Conservation (phyloP, 2,329 filamentous ascomycete species). For the Neonectria hederae region DNA sequence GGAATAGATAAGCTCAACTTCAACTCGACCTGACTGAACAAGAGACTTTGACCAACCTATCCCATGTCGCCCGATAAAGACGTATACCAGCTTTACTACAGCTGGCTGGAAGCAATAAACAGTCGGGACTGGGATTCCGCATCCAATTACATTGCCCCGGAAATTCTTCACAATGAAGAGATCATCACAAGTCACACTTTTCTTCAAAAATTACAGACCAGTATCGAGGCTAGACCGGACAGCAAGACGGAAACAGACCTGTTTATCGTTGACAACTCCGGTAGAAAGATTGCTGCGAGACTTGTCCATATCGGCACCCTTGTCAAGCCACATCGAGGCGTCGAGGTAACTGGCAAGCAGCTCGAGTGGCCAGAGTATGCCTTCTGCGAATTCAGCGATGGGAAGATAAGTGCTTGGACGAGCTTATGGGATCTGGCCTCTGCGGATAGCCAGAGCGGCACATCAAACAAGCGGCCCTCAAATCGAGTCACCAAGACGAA, state of each 20-base stretch:
- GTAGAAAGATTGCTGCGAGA: neutral
- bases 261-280: neutral
- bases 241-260: neutral
- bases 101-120: neutral
- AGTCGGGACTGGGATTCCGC: neutral
- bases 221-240: neutral
- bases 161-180: neutral
- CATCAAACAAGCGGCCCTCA: neutral
- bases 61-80: neutral
- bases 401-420: neutral
- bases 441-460: too few relatives aligned
- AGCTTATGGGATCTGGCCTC: neutral
- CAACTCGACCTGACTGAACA: neutral
- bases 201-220: neutral
- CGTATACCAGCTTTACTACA: neutral
- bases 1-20: neutral
- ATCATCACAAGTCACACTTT: neutral
- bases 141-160: neutral
- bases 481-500: neutral
- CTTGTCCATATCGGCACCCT: neutral
- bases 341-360: neutral
- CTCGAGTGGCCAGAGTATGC: neutral
- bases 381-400: neutral
- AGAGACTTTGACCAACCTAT: neutral
- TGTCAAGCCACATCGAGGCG: neutral